Conservation (phyloP, 2,329 filamentous ascomycete species). For the Aureobasidium melanogenum region DNA sequence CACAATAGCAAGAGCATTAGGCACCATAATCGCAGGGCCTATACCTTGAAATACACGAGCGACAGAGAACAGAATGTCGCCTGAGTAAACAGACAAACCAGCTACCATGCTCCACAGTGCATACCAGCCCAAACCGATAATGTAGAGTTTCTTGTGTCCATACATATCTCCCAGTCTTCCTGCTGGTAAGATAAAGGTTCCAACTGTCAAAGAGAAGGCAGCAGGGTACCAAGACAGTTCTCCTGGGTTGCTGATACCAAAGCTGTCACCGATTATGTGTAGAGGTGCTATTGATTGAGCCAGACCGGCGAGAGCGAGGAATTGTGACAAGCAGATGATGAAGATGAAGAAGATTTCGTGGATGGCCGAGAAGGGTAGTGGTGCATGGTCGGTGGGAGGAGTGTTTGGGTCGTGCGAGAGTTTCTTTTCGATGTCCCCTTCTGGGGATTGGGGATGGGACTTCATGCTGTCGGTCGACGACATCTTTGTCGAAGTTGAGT, state of each 20-base stretch:
- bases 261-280: slow-evolving; percentile 37
- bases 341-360: neutral
- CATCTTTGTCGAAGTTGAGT: neutral
- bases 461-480: neutral
- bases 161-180: slow-evolving; percentile 35
- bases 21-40: neutral
- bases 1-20: slow-evolving; percentile 30
- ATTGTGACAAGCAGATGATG: slow-evolving; percentile 8
- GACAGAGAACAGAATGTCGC: slow-evolving; percentile 30
- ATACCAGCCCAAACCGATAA: slow-evolving; percentile 32
- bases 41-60: slow-evolving; percentile 18
- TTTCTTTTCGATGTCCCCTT: neutral
- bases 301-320: slow-evolving; percentile 9
- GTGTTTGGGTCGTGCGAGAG: neutral
- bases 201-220: slow-evolving; percentile 35
- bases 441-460: neutral
- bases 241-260: slow-evolving; percentile 31
- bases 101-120: slow-evolving; percentile 28
- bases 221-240: slow-evolving; percentile 38
- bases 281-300: slow-evolving; percentile 28
- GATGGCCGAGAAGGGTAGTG: neutral
- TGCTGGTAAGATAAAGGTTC: slow-evolving; percentile 37
- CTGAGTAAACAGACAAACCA: slow-evolving; percentile 30
- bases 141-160: slow-evolving; percentile 33
- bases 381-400: neutral